Percentiles rank a stretch among this genome's conserved stretches.
phyloP scores from a whole-genome alignment of 805 yeast genomes.

The Lachancea kluyveri region DNA sequence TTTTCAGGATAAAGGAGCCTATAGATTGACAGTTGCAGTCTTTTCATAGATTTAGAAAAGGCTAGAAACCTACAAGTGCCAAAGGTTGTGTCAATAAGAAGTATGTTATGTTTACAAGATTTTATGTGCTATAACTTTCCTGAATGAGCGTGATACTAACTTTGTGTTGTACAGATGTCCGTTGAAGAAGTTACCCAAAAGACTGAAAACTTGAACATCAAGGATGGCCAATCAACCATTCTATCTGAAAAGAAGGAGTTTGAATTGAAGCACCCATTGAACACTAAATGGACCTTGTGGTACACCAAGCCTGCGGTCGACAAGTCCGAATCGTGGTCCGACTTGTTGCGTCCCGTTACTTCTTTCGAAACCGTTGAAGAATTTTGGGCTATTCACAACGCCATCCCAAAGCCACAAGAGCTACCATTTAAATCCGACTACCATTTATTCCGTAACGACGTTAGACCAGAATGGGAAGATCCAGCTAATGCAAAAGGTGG shows the following conservation, averaged over 20 bases:
- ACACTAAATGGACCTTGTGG: slow-evolving; percentile 94
- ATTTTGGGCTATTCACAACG: slow-evolving; percentile 96
- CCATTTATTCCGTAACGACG: slow-evolving; percentile 88
- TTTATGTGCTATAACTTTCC: not conserved
- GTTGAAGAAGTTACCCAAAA: slow-evolving; percentile 32
- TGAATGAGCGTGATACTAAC: slow-evolving; percentile 4
- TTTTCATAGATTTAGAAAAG: not conserved
- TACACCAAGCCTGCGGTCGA: slow-evolving; percentile 89
- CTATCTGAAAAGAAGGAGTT: slow-evolving; percentile 25
- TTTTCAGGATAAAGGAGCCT: too few relatives aligned
- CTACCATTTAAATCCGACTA: slow-evolving; percentile 90
- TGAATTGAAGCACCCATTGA: slow-evolving; percentile 67
- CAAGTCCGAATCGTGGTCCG: slow-evolving; percentile 81
- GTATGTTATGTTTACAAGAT: not conserved
- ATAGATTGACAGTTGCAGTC: too few relatives aligned
- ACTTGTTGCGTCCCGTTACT: slow-evolving; percentile 86
- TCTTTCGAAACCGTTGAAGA: slow-evolving; percentile 94
- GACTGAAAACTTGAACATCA: slow-evolving; percentile 24
- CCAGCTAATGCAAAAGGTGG: slow-evolving; percentile 83
- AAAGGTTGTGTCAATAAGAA: slow-evolving; percentile 1
- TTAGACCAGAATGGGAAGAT: slow-evolving; percentile 99
- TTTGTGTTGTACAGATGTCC: too few relatives aligned
- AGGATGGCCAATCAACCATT: slow-evolving; percentile 24
- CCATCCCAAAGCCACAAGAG: slow-evolving; percentile 86
- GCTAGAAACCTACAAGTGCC: not conserved